Evolutionary conservation across 2,329 filamentous ascomycete genomes (phyloP).

Genomic region (Zopfia rhizophila): DNA sequence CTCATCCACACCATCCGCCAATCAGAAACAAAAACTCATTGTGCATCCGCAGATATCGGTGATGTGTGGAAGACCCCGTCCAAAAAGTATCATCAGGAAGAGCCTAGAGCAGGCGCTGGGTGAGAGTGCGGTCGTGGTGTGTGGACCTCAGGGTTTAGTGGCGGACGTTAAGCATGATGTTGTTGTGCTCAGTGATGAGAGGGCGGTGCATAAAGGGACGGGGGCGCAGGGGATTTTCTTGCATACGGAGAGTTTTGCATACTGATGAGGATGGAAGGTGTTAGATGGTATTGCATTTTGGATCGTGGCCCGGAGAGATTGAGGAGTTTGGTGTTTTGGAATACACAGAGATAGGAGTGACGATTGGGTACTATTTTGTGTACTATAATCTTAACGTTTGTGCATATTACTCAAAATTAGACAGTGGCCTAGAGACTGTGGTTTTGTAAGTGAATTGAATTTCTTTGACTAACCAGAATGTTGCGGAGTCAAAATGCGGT

Average conservation of each 20-base stretch:
- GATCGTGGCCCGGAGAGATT: too few species aligned
- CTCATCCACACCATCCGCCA: slow-evolving; percentile 24
- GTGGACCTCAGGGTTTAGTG: slow-evolving; percentile 66
- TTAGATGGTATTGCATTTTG: too few species aligned
- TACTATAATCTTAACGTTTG: too few species aligned
- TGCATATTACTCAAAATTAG: too few species aligned
- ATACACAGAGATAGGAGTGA: too few species aligned
- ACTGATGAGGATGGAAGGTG: slow-evolving; percentile 38
- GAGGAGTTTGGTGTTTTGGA: too few species aligned
- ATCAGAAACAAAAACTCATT: slow-evolving; percentile 22
- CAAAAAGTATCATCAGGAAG: slow-evolving; percentile 63
- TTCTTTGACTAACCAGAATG: too few species aligned
- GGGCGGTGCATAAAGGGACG: slow-evolving; percentile 74
- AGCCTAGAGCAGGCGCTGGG: slow-evolving; percentile 68
- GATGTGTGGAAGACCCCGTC: slow-evolving; percentile 63
- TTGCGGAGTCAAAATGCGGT: too few species aligned
- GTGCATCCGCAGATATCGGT: slow-evolving; percentile 50
- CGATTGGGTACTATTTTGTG: too few species aligned
- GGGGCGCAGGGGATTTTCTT: slow-evolving; percentile 72
- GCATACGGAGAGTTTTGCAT: slow-evolving; percentile 68
- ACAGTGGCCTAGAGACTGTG: too few species aligned
- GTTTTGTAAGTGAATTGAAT: too few species aligned
- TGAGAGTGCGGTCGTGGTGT: slow-evolving; percentile 71
- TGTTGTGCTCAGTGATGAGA: slow-evolving; percentile 69
- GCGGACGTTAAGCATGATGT: slow-evolving; percentile 66